phyloP scores from a whole-genome alignment of 1,139 yeast genomes.

The Suhomyces ambrosiae region DNA sequence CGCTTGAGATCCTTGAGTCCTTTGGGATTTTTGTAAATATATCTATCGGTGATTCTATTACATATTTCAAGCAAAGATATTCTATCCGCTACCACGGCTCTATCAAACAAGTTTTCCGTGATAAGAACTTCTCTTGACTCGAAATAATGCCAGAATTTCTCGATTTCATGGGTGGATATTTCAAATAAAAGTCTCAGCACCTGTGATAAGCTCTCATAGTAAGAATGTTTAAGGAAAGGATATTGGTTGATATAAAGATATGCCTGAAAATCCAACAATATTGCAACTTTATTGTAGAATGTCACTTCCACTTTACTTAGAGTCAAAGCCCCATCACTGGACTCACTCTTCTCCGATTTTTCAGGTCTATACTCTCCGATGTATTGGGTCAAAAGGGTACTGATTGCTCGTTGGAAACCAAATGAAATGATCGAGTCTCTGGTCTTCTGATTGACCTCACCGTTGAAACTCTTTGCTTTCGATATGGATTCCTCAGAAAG shows the following conservation, averaged over 20 bases:
- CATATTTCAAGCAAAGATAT: conserved; percentile 44
- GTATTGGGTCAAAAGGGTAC: conserved; percentile 9
- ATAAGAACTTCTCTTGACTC: conserved; percentile 34
- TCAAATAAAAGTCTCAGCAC: conserved; percentile 26
- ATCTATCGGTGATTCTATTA: conserved; percentile 41
- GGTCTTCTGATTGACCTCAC: conserved; percentile 20
- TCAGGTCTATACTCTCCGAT: conserved; percentile 3
- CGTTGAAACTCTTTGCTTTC: conserved; percentile 23
- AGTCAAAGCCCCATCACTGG: no score
- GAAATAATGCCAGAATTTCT: conserved; percentile 39
- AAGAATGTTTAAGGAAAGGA: conserved; percentile 23
- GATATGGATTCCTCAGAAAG: conserved; percentile 11
- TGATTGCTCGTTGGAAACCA: conserved; percentile 23
- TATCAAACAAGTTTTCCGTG: conserved; percentile 28
- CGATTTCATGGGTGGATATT: conserved; percentile 25
- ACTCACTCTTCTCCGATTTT: background rate
- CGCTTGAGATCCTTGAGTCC: conserved; percentile 32
- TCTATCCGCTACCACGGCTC: conserved; percentile 36
- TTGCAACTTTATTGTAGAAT: conserved; percentile 22
- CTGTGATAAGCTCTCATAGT: conserved; percentile 26
- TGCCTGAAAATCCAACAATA: conserved; percentile 30
- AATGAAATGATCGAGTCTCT: conserved; percentile 22
- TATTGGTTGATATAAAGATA: conserved; percentile 17
- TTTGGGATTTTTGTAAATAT: conserved; percentile 19
- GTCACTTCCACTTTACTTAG: background rate